phyloP scores from a whole-genome alignment of 768 basidiomycete genomes.

The Royoungia palumana region DNA sequence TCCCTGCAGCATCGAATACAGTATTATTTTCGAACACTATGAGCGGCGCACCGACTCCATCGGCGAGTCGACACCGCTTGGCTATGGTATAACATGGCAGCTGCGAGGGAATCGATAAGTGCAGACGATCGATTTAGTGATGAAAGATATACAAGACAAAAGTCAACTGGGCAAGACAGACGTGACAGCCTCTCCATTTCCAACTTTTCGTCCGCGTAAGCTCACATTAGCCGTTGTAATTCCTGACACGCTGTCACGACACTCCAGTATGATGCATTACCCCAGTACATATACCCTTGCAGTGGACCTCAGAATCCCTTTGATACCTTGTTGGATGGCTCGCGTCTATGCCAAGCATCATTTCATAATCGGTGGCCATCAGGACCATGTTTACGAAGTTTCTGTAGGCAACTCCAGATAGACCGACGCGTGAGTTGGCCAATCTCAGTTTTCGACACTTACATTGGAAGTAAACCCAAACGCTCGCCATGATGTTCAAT shows the following conservation, averaged over 20 bases:
- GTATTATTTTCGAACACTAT: too few relatives aligned
- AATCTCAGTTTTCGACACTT: not conserved
- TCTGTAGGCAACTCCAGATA: constrained; percentile 42
- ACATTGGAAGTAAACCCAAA: constrained; percentile 77
- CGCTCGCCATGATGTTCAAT: constrained; percentile 67
- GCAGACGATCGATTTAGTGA: too few relatives aligned
- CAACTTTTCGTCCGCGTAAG: too few relatives aligned
- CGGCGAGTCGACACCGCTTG: too few relatives aligned
- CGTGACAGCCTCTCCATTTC: too few relatives aligned
- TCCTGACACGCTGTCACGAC: constrained; percentile 46
- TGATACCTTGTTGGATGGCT: constrained; percentile 44
- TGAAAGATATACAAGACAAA: too few relatives aligned
- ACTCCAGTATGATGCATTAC: constrained; percentile 46
- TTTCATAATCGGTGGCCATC: constrained; percentile 38
- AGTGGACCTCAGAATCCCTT: constrained; percentile 50
- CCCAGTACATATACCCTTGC: constrained; percentile 48
- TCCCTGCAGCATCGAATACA: too few relatives aligned
- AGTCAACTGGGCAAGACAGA: too few relatives aligned
- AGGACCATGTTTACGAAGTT: constrained; percentile 44
- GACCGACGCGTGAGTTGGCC: too few relatives aligned
- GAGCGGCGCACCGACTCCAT: too few relatives aligned
- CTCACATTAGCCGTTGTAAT: constrained; percentile 20
- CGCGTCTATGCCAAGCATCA: constrained; percentile 46
- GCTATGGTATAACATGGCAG: too few relatives aligned
- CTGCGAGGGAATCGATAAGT: too few relatives aligned